A percentile compares a stretch with the other conserved stretches of the same genome.
Conservation (phyloP, 495 filamentous ascomycete genomes). For the Astrothelium subdiscretum region DNA sequence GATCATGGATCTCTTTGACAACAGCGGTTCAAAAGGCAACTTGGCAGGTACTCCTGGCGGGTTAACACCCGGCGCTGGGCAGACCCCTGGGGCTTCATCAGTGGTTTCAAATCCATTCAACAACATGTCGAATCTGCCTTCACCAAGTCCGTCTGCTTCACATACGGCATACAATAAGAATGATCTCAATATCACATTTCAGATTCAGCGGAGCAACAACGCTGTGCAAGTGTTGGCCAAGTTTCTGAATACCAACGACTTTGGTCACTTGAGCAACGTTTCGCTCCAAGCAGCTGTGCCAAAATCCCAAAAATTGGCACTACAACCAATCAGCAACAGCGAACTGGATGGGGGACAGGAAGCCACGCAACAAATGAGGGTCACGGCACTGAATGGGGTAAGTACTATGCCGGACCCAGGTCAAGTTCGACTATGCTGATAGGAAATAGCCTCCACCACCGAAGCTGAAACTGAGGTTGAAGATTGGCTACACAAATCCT, state of each 20-base stretch:
- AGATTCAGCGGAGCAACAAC: constrained; percentile 66
- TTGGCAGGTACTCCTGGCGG: neutral
- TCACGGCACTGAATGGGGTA: constrained; percentile 75
- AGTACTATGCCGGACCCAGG: constrained; percentile 31
- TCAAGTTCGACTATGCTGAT: constrained; percentile 3
- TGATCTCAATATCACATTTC: constrained; percentile 64
- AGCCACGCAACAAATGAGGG: constrained; percentile 78
- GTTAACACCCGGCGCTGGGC: neutral
- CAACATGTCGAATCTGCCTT: neutral
- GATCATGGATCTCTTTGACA: constrained; percentile 80
- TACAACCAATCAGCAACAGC: constrained; percentile 71
- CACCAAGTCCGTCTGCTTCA: constrained; percentile 21
- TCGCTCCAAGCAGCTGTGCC: constrained; percentile 89
- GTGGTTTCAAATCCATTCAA: constrained; percentile 1
- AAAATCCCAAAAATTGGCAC: constrained; percentile 82
- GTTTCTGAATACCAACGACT: constrained; percentile 65
- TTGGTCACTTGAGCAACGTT: constrained; percentile 53
- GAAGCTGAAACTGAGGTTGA: constrained; percentile 70
- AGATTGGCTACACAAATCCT: constrained; percentile 65
- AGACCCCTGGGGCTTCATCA: neutral
- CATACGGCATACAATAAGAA: constrained; percentile 79
- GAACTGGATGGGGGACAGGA: constrained; percentile 69
- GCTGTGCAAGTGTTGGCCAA: constrained; percentile 67
- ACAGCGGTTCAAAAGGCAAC: constrained; percentile 16
- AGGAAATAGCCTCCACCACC: constrained; percentile 45